phyloP scores from a whole-genome alignment of 495 filamentous ascomycete genomes.

The Massariosphaeria phaeospora region DNA sequence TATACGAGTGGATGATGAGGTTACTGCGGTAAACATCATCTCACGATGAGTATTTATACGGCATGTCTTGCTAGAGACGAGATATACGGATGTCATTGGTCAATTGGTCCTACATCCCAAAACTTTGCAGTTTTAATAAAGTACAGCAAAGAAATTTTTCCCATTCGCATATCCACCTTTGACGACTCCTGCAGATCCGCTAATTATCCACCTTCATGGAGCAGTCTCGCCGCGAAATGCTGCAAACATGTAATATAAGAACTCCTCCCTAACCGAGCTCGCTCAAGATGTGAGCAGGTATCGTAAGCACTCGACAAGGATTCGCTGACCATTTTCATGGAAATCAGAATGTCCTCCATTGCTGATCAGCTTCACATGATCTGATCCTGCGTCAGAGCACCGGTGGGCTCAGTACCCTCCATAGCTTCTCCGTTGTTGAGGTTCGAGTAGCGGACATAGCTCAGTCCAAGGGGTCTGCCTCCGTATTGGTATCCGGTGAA shows the following conservation, averaged over 20 bases:
- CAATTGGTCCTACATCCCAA: not conserved
- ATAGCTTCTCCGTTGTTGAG: slow-evolving; percentile 62
- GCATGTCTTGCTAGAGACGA: too few species aligned
- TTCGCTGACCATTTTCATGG: too few species aligned
- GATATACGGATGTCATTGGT: slow-evolving; percentile 3
- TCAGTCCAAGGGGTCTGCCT: slow-evolving; percentile 85
- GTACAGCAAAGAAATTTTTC: slow-evolving; percentile 28
- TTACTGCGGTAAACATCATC: slow-evolving; percentile 12
- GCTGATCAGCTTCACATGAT: slow-evolving; percentile 63
- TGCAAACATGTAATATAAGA: not conserved
- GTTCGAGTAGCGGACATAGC: slow-evolving; percentile 84
- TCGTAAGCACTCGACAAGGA: too few species aligned
- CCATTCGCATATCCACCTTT: not conserved
- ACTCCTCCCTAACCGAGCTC: too few species aligned
- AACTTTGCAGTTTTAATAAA: slow-evolving; percentile 17
- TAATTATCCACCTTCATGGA: not conserved
- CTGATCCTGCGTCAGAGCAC: slow-evolving; percentile 84
- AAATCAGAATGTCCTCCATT: not conserved
- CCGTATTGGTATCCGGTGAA: slow-evolving; percentile 98
- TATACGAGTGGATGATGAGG: slow-evolving; percentile 77
- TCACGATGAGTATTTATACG: too few species aligned
- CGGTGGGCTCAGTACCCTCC: slow-evolving; percentile 70
- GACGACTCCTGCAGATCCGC: not conserved
- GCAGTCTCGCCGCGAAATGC: not conserved
- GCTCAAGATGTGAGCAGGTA: too few species aligned